Base-by-base conservation (phyloP, 345 rosid species). In the Lepidium sativum region DNA sequence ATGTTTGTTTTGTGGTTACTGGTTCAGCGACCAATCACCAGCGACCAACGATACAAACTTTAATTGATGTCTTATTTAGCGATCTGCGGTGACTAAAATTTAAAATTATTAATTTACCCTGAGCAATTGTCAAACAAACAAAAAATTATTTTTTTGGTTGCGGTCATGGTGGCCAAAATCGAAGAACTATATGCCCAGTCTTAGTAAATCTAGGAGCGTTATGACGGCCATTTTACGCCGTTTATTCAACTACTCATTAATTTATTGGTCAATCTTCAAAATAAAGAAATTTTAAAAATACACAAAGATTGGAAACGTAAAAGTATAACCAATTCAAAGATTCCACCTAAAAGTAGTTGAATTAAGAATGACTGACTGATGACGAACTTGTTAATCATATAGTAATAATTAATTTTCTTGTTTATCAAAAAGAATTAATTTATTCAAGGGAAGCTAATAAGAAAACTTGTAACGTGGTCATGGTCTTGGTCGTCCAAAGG, bases 381-480 rank as follows among this genome's bases (percentile, higher is more conserved):
- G 55, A 55, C 40, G 23, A 68, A 29, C 21, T 49, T 17, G 27
- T 6, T 32, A 43, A 32, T 14, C 31, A 60, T 66, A 15, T 33
- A 31, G 8, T 18, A 9, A 2, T 59, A 23, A 9, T 23, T 23
- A n/a, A n/a, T n/a, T n/a, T n/a, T n/a, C n/a, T n/a, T n/a, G n/a
- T n/a, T n/a, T n/a, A n/a, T n/a, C n/a, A n/a, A n/a, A n/a, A n/a
- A n/a, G n/a, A 25, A 21, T 1, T 27, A 3, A 27, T 27, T 12
- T 38, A 16, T 13, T 42, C 54, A 32, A 55, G 62, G 54, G 54
- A 58, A 48, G 56, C 15, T 58, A 69, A 32, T 60, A 21, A 69
- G 58, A 71, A 71, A 71, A 56, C 16, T 47, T 37, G 13, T 40
- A 64, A 57, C 64, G 49, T 63, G 75, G 75, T 54, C 35, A 62